Evolutionary conservation across 768 basidiomycete genomes (phyloP).

Genomic region (Tephrocybe sp.): DNA sequence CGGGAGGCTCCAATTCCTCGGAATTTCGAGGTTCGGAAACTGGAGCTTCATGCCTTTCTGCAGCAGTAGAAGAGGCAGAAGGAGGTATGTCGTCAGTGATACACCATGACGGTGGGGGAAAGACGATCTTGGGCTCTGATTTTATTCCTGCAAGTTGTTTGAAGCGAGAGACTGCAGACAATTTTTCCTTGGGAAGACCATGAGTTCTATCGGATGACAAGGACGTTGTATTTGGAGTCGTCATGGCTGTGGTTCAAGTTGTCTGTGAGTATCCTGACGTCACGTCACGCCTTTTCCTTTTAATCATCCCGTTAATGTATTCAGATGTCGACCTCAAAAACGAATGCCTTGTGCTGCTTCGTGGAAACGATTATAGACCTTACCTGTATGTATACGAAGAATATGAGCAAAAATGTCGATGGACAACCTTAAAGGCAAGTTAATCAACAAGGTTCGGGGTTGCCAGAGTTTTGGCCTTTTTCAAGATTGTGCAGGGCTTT

Average conservation of each 20-base stretch:
- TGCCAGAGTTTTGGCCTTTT: too few species aligned
- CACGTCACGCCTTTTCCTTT: too few species aligned
- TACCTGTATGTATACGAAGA: too few species aligned
- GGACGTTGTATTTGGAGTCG: not conserved
- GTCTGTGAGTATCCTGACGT: too few species aligned
- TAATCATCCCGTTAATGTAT: too few species aligned
- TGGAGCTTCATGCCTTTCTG: constrained; percentile 2
- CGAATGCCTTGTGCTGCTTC: too few species aligned
- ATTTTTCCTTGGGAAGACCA: constrained; percentile 29
- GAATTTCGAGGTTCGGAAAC: constrained; percentile 7
- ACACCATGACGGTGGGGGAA: constrained; percentile 48
- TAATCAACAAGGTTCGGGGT: too few species aligned
- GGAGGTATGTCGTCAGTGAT: constrained; percentile 26
- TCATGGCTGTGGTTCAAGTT: not conserved
- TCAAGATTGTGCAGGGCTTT: too few species aligned
- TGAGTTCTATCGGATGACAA: not conserved
- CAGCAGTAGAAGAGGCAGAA: constrained; percentile 3
- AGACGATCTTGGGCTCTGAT: constrained; percentile 25
- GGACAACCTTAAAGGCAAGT: too few species aligned
- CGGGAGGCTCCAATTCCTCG: constrained; percentile 22
- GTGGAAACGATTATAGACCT: too few species aligned
- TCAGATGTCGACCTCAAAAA: too few species aligned
- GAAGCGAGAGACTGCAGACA: constrained; percentile 32
- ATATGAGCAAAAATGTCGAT: too few species aligned
- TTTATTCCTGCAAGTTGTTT: constrained; percentile 29